Conservation (phyloP, 73 alveolate genomes). For the Durusdinium trenchii region DNA sequence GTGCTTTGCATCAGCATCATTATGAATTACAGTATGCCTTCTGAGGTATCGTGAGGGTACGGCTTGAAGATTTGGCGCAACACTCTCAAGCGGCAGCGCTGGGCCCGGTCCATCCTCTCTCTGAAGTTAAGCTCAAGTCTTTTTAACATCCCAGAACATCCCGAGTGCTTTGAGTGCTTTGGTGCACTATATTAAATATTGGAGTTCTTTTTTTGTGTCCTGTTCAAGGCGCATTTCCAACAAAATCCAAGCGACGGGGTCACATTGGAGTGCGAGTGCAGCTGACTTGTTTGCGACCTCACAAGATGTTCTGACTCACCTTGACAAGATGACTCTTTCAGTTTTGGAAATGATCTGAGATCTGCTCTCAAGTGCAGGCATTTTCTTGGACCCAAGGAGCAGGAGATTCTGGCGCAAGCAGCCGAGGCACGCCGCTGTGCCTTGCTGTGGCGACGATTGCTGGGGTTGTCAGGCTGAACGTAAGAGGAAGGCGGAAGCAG, state of each 20-base stretch:
- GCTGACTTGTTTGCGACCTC: not conserved
- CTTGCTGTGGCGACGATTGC: not conserved
- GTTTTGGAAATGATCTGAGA: not conserved
- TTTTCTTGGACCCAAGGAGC: constrained; percentile 65
- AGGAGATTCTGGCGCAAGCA: constrained; percentile 71
- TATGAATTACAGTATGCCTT: too few species aligned
- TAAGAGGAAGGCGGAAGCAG: constrained; percentile 49
- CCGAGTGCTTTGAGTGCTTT: too few species aligned
- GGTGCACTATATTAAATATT: too few species aligned
- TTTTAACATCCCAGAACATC: too few species aligned
- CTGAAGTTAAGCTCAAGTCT: not conserved
- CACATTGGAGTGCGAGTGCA: constrained; percentile 27
- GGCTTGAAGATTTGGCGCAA: constrained; percentile 87
- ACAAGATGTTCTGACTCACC: not conserved
- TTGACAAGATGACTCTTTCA: not conserved
- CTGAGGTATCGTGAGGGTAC: constrained; percentile 60
- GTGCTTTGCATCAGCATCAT: too few species aligned
- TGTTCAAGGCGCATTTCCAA: not conserved
- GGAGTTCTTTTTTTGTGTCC: not conserved
- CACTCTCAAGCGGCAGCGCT: constrained; percentile 57
- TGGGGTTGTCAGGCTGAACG: constrained; percentile 47
- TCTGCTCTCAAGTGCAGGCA: constrained; percentile 33
- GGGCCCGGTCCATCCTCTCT: not conserved
- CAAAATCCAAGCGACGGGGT: constrained; percentile 39
- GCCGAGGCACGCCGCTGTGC: constrained; percentile 33